Evolutionary conservation across 345 rosid genomes (phyloP).

Genomic region (Erucastrum elatum): DNA sequence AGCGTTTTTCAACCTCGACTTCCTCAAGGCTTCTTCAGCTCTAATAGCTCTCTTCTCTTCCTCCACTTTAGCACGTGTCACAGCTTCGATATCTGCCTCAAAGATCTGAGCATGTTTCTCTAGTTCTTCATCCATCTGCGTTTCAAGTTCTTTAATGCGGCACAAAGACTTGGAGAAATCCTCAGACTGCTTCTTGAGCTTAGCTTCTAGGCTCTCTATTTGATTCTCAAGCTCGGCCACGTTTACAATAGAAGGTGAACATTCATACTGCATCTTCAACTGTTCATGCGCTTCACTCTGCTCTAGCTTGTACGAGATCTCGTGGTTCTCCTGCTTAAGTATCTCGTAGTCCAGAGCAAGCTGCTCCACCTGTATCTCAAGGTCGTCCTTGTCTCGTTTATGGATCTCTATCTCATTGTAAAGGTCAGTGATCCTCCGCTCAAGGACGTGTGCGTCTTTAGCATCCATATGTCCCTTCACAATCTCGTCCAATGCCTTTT

Average conservation of each 20-base stretch:
- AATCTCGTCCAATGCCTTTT: constrained; percentile 40
- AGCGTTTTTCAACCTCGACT: constrained; percentile 72
- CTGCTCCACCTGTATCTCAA: constrained; percentile 75
- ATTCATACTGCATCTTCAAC: constrained; percentile 47
- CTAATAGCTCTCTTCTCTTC: constrained; percentile 81
- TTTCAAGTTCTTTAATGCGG: constrained; percentile 64
- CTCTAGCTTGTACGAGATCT: constrained; percentile 58
- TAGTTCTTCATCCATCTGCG: constrained; percentile 62
- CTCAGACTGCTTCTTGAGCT: constrained; percentile 58
- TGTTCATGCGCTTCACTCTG: constrained; percentile 52
- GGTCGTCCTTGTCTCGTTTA: constrained; percentile 65
- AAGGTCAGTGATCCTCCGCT: constrained; percentile 59
- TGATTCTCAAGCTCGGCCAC: constrained; percentile 57
- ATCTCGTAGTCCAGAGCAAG: constrained; percentile 63
- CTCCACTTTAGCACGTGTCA: constrained; percentile 56
- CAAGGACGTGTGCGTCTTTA: constrained; percentile 51
- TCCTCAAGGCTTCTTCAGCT: constrained; percentile 81
- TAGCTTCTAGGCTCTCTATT: constrained; percentile 61
- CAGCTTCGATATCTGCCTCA: constrained; percentile 68
- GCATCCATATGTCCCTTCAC: constrained; percentile 50
- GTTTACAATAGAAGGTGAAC: constrained; percentile 45
- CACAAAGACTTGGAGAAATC: constrained; percentile 63
- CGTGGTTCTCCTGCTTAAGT: constrained; percentile 67
- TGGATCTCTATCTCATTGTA: constrained; percentile 58
- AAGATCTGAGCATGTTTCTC: constrained; percentile 61